Conservation (phyloP, 1,284 basidiomycete species). For the Puccinia polysora region DNA sequence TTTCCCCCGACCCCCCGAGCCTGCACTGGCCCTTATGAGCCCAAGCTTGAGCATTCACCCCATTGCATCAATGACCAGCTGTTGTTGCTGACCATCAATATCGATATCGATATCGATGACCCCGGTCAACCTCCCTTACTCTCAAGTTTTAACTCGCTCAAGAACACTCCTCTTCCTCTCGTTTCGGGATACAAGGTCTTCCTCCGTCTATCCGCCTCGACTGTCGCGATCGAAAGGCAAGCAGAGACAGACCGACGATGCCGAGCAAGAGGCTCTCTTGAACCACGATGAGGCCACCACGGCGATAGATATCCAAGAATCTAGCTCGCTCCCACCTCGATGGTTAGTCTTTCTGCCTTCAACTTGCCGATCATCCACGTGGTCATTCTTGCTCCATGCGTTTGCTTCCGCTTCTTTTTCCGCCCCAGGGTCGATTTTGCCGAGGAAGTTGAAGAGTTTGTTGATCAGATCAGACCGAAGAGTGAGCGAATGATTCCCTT, state of each 20-base stretch:
- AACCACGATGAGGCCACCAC: conserved; percentile 61
- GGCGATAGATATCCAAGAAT: conserved; percentile 31
- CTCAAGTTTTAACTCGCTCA: conserved; percentile 63
- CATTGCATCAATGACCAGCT: too few relatives aligned
- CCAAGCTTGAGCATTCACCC: too few relatives aligned
- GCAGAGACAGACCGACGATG: conserved; percentile 55
- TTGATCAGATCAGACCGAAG: conserved; percentile 67
- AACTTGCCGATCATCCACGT: conserved; percentile 47
- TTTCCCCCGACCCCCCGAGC: too few relatives aligned
- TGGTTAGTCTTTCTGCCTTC: conserved; percentile 51
- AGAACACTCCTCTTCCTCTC: conserved; percentile 91
- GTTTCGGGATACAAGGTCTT: conserved; percentile 71
- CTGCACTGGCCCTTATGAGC: too few relatives aligned
- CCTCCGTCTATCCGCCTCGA: conserved; percentile 47
- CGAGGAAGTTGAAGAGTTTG: conserved; percentile 76
- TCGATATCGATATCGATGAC: conserved; percentile 21
- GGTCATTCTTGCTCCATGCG: conserved; percentile 45
- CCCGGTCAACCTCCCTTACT: neutral
- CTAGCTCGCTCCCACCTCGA: conserved; percentile 49
- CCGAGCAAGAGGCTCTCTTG: conserved; percentile 54
- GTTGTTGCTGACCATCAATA: too few relatives aligned
- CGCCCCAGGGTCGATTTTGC: conserved; percentile 79
- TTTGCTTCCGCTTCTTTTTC: conserved; percentile 36
- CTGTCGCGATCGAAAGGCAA: conserved; percentile 22
- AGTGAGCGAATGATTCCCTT: conserved; percentile 61